Percentiles rank a stretch among this genome's conserved stretches.
phyloP scores from a whole-genome alignment of 768 basidiomycete species.

The Austroboletus eburneus region DNA sequence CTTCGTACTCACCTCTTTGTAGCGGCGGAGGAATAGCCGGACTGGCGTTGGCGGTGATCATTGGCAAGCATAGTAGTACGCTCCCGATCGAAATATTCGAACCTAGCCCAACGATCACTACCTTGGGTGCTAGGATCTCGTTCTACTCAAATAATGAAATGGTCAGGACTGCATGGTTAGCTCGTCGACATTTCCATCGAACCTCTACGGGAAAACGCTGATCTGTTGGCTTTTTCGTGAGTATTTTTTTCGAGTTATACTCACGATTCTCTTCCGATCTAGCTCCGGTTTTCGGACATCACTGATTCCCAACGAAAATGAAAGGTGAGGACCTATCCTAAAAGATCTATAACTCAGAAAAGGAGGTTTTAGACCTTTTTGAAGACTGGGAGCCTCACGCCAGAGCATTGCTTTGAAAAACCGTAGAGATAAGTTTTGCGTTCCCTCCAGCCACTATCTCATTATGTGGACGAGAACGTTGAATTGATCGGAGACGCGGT shows the following conservation, averaged over 20 bases:
- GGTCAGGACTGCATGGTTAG: slow-evolving; percentile 37
- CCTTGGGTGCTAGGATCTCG: slow-evolving; percentile 43
- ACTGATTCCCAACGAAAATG: slow-evolving; percentile 21
- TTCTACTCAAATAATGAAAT: slow-evolving; percentile 40
- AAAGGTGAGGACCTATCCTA: slow-evolving; percentile 17
- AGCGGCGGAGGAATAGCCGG: slow-evolving; percentile 41
- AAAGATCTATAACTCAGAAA: slow-evolving; percentile 16
- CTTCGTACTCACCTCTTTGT: background rate
- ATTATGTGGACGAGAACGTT: slow-evolving; percentile 37
- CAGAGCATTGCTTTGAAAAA: slow-evolving; percentile 24
- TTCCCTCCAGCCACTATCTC: slow-evolving; percentile 36
- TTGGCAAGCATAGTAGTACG: slow-evolving; percentile 22
- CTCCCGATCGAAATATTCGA: slow-evolving; percentile 42
- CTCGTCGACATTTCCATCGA: slow-evolving; percentile 14
- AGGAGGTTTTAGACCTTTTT: slow-evolving; percentile 30
- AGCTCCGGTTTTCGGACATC: slow-evolving; percentile 26
- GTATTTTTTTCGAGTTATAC: too few relatives aligned
- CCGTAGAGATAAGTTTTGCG: slow-evolving; percentile 44
- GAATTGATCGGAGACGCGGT: slow-evolving; percentile 50
- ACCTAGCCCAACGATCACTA: slow-evolving; percentile 34
- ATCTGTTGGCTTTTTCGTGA: slow-evolving; percentile 5
- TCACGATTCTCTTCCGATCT: slow-evolving; percentile 1
- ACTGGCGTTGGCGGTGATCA: slow-evolving; percentile 29
- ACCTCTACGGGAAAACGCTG: slow-evolving; percentile 17
- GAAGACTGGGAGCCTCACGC: slow-evolving; percentile 21